Conservation (phyloP, 805 yeast genomes). For the Myxozyma mucilagina region DNA sequence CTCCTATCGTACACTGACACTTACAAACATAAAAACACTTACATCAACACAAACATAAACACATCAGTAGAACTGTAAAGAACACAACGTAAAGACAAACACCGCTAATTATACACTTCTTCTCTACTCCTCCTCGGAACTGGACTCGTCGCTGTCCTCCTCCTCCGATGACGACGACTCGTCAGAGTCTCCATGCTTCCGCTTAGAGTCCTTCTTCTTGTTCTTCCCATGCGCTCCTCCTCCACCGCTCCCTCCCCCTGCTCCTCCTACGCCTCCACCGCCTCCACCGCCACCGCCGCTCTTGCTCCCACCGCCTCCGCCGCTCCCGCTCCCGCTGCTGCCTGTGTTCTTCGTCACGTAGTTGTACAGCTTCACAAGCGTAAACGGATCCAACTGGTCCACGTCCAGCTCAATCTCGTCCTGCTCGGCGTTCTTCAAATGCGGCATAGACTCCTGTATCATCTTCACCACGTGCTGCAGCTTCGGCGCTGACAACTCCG, state of each 20-base stretch:
- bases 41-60: too few species aligned
- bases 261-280: constrained; percentile 1
- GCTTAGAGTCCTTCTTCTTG: constrained; percentile 60
- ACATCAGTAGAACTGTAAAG: too few species aligned
- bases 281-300: constrained; percentile 15
- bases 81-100: background rate
- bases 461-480: constrained; percentile 80
- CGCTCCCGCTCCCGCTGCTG: constrained; percentile 3
- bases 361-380: constrained; percentile 79
- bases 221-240: constrained; percentile 35
- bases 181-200: constrained; percentile 54
- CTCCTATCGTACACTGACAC: background rate
- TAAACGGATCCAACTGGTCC: constrained; percentile 84
- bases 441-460: constrained; percentile 75
- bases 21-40: background rate
- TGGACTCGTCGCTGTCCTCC: constrained; percentile 28
- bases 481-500: constrained; percentile 73
- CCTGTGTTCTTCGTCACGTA: constrained; percentile 60
- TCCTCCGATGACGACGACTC: constrained; percentile 29
- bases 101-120: background rate
- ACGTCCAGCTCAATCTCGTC: constrained; percentile 96
- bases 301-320: constrained; percentile 22
- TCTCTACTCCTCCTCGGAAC: constrained; percentile 32
- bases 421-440: constrained; percentile 46
- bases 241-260: background rate